Percentiles rank a stretch among this genome's conserved stretches.
Evolutionary conservation across 2,329 filamentous ascomycete genomes (phyloP).

Genomic region (Fulvia fulva): DNA sequence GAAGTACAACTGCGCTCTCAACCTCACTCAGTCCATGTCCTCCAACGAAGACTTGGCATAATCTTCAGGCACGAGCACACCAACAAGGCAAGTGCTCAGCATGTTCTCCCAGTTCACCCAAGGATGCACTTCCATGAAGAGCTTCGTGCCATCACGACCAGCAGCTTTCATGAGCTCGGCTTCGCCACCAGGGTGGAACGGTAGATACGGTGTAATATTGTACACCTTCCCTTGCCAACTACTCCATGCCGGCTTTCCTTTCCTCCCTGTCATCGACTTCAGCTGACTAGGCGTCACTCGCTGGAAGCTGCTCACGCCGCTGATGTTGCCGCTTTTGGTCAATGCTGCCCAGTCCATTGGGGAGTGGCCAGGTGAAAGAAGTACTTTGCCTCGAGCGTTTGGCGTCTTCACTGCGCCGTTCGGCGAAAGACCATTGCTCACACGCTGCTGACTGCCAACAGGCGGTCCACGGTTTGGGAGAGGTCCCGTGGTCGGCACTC

Average conservation of each 20-base stretch:
- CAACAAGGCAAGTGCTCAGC: constrained; percentile 57
- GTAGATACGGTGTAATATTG: constrained; percentile 84
- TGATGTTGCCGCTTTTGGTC: constrained; percentile 53
- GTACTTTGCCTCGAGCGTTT: constrained; percentile 60
- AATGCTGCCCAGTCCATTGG: constrained; percentile 94
- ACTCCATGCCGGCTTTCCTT: constrained; percentile 82
- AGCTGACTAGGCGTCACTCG: constrained; percentile 81
- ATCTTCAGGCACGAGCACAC: constrained; percentile 56
- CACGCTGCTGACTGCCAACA: constrained; percentile 36
- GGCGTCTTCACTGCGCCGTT: constrained; percentile 35
- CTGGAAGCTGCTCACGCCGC: constrained; percentile 52
- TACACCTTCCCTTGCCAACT: constrained; percentile 87
- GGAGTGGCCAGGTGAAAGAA: constrained; percentile 84
- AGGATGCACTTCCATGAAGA: constrained; percentile 62
- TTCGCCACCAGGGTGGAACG: constrained; percentile 85
- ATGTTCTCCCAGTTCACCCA: constrained; percentile 69
- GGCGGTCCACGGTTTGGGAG: constrained; percentile 45
- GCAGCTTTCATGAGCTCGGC: constrained; percentile 73
- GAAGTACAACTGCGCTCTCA: too few species aligned
- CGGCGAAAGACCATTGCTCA: constrained; percentile 32
- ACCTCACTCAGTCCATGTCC: constrained; percentile 55
- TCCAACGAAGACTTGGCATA: constrained; percentile 45
- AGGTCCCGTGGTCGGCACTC: constrained; percentile 45
- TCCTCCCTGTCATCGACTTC: constrained; percentile 72
- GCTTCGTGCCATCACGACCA: constrained; percentile 64